Percentiles rank a stretch among this genome's conserved stretches.
phyloP scores from a whole-genome alignment of 805 yeast species.

The Schwanniomyces sp. region DNA sequence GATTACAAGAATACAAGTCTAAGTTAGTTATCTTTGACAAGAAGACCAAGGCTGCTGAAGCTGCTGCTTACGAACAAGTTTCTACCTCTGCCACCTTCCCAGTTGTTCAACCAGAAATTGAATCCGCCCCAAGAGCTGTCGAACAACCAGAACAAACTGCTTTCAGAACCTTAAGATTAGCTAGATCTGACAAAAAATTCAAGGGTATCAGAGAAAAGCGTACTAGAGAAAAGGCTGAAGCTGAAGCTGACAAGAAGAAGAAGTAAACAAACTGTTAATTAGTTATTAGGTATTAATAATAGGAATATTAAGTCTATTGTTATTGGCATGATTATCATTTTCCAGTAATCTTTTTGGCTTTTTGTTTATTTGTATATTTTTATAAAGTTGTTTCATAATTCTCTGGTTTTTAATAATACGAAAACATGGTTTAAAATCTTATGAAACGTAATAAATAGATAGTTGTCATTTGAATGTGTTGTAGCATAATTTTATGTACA shows the following conservation, averaged over 20 bases:
- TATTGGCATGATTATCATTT: neutral
- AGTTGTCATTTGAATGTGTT: too few relatives aligned
- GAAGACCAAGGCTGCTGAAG: constrained; percentile 73
- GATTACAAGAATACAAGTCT: constrained; percentile 94
- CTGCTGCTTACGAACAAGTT: constrained; percentile 66
- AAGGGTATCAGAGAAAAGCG: constrained; percentile 97
- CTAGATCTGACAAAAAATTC: constrained; percentile 92
- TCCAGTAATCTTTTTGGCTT: neutral
- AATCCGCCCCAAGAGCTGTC: constrained; percentile 86
- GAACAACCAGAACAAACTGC: constrained; percentile 70
- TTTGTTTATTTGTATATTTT: constrained; percentile 6
- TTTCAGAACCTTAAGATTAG: constrained; percentile 91
- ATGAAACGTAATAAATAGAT: too few relatives aligned
- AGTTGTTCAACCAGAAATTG: constrained; percentile 74
- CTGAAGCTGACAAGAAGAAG: constrained; percentile 97
- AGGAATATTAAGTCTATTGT: constrained; percentile 1
- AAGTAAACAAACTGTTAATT: constrained; percentile 53
- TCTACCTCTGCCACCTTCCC: constrained; percentile 86
- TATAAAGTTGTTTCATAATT: constrained; percentile 5
- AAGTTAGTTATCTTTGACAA: constrained; percentile 95
- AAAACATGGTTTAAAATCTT: neutral
- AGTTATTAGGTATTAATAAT: constrained; percentile 6
- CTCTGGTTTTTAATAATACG: constrained; percentile 3
- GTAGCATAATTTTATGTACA: neutral
- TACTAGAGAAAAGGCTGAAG: constrained; percentile 96